Conservation (phyloP, 2,329 filamentous ascomycete species). For the Thielaviopsis musarum region DNA sequence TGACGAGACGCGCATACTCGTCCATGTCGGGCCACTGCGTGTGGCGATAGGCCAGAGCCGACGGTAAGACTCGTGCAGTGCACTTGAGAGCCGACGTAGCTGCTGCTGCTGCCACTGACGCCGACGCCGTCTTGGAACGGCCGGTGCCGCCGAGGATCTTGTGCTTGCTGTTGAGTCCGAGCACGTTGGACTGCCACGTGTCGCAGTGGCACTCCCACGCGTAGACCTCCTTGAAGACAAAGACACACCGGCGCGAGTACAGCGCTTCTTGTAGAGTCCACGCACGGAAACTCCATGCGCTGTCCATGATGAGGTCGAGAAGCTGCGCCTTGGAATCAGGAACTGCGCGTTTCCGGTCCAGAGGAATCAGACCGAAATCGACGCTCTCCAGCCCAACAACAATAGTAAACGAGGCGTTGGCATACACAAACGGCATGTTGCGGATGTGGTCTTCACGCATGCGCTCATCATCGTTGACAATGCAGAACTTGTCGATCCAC, state of each 20-base stretch:
- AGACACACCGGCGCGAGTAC: constrained; percentile 26
- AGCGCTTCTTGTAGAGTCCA: constrained; percentile 29
- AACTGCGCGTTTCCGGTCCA: constrained; percentile 20
- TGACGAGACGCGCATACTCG: constrained; percentile 27
- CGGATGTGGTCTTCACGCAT: constrained; percentile 24
- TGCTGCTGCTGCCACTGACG: background rate
- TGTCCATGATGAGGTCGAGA: constrained; percentile 23
- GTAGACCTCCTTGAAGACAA: constrained; percentile 26
- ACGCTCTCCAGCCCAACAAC: constrained; percentile 26
- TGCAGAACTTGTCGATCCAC: constrained; percentile 30
- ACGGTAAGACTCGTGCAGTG: constrained; percentile 17
- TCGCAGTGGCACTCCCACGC: constrained; percentile 32
- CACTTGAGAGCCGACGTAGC: constrained; percentile 18
- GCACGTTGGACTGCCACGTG: constrained; percentile 20
- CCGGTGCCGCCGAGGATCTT: constrained; percentile 13
- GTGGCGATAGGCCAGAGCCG: constrained; percentile 24
- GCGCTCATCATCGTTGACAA: constrained; percentile 26
- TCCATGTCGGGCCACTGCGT: constrained; percentile 29
- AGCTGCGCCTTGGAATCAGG: constrained; percentile 17
- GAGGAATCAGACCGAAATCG: constrained; percentile 21
- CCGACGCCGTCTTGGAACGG: background rate
- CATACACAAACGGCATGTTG: constrained; percentile 29
- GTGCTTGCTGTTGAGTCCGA: constrained; percentile 11
- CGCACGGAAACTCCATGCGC: constrained; percentile 24
- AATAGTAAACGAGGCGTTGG: constrained; percentile 28